A percentile compares a stretch with the other conserved stretches of the same genome.
These are phyloP conservation scores for Salisapilia sapeloensis DNA, from an alignment of 352 stramenopile species.

Conservation along the genomic window DNA sequence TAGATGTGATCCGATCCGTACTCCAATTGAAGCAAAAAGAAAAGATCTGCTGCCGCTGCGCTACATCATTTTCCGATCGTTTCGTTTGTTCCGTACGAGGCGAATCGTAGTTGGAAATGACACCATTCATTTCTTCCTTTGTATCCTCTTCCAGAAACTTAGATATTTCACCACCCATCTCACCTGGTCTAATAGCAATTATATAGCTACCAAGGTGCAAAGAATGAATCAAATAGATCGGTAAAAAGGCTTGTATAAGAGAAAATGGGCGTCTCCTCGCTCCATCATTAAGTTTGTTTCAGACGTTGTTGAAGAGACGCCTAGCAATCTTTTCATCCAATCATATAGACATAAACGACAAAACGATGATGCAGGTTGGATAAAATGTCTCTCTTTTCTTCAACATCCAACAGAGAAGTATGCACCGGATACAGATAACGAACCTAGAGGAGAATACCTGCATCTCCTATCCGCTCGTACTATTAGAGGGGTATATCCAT, in stretches of 20 bases:
- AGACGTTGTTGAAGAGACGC: too few relatives aligned
- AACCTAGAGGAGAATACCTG: slow-evolving; percentile 73
- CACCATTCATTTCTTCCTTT: slow-evolving; percentile 15
- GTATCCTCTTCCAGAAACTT: slow-evolving; percentile 21
- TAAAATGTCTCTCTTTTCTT: too few relatives aligned
- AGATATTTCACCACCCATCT: slow-evolving; percentile 26
- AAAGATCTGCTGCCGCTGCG: slow-evolving; percentile 26
- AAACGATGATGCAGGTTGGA: too few relatives aligned
- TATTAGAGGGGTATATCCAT: slow-evolving; percentile 22
- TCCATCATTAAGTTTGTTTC: too few relatives aligned
- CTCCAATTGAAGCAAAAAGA: slow-evolving; percentile 45
- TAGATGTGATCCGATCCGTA: slow-evolving; percentile 19
- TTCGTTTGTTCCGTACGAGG: slow-evolving; percentile 9
- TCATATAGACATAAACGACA: too few relatives aligned
- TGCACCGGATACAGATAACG: slow-evolving; percentile 51
- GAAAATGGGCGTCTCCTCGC: too few relatives aligned
- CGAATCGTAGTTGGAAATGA: slow-evolving; percentile 19
- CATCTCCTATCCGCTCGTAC: slow-evolving; percentile 31
- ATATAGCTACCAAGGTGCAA: too few relatives aligned
- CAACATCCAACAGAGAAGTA: too few relatives aligned
- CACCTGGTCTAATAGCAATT: slow-evolving; percentile 1
- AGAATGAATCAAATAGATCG: too few relatives aligned
- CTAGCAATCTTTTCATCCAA: too few relatives aligned
- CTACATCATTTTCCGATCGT: slow-evolving; percentile 17
- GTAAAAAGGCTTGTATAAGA: too few relatives aligned